Percentiles rank a stretch among this genome's conserved stretches.
Evolutionary conservation across 2,329 filamentous ascomycete species (phyloP).

Genomic region (Beauveria medogensis): DNA sequence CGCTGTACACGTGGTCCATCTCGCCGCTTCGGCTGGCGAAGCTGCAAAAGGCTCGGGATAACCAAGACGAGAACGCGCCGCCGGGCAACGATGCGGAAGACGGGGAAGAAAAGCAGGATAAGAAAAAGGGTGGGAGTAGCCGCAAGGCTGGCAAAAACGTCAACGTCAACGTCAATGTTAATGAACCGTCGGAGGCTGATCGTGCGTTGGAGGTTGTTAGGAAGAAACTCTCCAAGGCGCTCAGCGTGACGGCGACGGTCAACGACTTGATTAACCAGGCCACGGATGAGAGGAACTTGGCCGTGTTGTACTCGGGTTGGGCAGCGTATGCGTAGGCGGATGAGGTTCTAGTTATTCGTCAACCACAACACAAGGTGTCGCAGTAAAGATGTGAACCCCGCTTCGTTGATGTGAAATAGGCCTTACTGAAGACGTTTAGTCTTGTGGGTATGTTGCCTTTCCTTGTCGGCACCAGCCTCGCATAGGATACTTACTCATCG

Average conservation of each 20-base stretch:
- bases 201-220: slow-evolving; percentile 85
- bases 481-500: too few relatives aligned
- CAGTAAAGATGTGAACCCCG: too few relatives aligned
- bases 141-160: slow-evolving; percentile 28
- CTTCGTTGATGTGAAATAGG: too few relatives aligned
- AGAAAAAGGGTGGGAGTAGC: slow-evolving; percentile 33
- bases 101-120: slow-evolving; percentile 23
- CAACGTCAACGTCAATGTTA: slow-evolving; percentile 30
- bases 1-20: slow-evolving; percentile 90
- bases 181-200: slow-evolving; percentile 69
- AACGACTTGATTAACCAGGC: slow-evolving; percentile 96
- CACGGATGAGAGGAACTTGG: slow-evolving; percentile 85
- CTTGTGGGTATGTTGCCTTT: too few relatives aligned
- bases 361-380: background rate
- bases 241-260: slow-evolving; percentile 91
- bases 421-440: too few relatives aligned
- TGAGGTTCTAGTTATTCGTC: background rate
- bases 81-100: slow-evolving; percentile 29
- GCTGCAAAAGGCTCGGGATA: slow-evolving; percentile 53
- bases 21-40: slow-evolving; percentile 60
- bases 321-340: slow-evolving; percentile 35
- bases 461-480: too few relatives aligned
- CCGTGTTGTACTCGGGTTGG: slow-evolving; percentile 69
- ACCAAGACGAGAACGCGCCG: slow-evolving; percentile 30
- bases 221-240: slow-evolving; percentile 89